Base-by-base conservation (phyloP, 768 basidiomycete species). In the Amanita phalloides region DNA sequence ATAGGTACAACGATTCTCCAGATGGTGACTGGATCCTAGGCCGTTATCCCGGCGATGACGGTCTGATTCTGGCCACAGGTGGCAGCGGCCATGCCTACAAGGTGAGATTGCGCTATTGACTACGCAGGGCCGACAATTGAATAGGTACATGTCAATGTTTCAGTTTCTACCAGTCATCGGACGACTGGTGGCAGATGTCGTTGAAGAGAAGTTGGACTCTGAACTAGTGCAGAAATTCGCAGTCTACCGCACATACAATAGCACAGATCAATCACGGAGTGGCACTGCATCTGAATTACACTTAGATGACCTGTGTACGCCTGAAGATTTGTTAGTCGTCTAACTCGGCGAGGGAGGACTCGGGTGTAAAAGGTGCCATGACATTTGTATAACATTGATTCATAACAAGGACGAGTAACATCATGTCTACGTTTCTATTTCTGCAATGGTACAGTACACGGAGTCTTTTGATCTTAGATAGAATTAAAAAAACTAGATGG, bases 11-110 rank as follows among this genome's bases (percentile, higher is more conserved):
- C 21, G 94, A 96, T 59, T 81, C 91, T 4, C 75, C 82, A 1
- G 86, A 93, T 60, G 84, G 81, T 3, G 78, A 97, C 64, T 97
- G 91, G 90, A 70, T 96, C 39, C 90, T 97, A 56, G 89, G 92
- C 23, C 78, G 68, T 54, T 79, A 86, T 57, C 74, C 75, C 23
- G 63, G 64, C 11, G 74, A 83, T 56, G 65, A 70, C 23, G 76
- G 76, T 5, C 62, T 97, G 9, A 64, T 93, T 48, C 64, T 97
- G 26, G 94, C 92, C 1, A 94, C 94, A 0, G 89, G 79, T 14
- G 95, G 86, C 6, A 90, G 83, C 56, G 93, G 93, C 0, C 90
- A 94, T 65, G 90, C 81, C 0, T 93, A 80, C 73, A 93, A 94
- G 77, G 88, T 82, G 50, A 47, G 60, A 55, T 26, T 8, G n/a